Percentiles rank a stretch among this genome's conserved stretches.
phyloP scores from a whole-genome alignment of 1,284 basidiomycete species.

The Leccinum idahoense region DNA sequence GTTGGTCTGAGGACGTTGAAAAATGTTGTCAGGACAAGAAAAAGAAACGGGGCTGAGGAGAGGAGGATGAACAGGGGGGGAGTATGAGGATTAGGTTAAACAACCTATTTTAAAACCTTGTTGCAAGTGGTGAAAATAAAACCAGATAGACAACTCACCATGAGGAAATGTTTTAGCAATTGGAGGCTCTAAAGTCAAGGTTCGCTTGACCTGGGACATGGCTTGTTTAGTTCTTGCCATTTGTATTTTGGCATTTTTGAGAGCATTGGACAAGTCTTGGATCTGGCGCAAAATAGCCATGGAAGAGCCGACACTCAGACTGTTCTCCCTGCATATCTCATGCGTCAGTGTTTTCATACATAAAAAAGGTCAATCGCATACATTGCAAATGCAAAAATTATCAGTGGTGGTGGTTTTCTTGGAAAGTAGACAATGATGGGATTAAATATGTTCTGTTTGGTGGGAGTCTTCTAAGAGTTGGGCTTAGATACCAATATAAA shows the following conservation, averaged over 20 bases:
- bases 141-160: background rate
- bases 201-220: background rate
- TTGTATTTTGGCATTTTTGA: background rate
- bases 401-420: too few relatives aligned
- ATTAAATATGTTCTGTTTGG: too few relatives aligned
- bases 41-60: background rate
- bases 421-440: too few relatives aligned
- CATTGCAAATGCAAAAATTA: too few relatives aligned
- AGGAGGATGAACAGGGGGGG: background rate
- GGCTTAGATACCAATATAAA: too few relatives aligned
- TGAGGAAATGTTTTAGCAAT: background rate
- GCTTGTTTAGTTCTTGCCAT: background rate
- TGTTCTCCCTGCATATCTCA: background rate
- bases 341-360: too few relatives aligned
- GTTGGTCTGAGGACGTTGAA: background rate
- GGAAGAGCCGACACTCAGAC: background rate
- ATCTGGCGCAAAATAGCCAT: background rate
- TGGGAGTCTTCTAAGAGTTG: too few relatives aligned
- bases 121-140: background rate
- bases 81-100: background rate
- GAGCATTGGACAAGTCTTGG: background rate
- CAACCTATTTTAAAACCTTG: background rate
- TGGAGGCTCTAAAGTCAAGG: background rate
- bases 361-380: too few relatives aligned
- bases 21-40: background rate